Conservation (phyloP, 345 rosid genomes). For the Rhizophora mangle region DNA sequence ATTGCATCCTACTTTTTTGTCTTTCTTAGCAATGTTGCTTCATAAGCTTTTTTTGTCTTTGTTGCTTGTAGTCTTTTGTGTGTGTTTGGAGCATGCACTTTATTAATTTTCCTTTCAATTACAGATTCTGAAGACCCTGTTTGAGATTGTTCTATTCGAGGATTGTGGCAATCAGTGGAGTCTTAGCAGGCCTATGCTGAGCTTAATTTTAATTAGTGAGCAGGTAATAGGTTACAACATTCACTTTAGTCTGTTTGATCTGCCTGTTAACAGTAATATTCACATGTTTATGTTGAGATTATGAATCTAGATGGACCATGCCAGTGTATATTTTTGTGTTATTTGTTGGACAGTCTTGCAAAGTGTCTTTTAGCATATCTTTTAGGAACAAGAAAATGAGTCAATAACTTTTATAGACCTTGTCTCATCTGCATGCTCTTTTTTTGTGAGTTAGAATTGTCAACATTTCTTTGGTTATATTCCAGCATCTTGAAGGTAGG, state of each 20-base stretch:
- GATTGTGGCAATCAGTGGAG: slow-evolving; percentile 98
- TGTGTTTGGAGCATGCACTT: neutral
- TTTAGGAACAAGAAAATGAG: neutral
- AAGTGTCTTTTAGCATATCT: neutral
- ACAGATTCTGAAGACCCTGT: slow-evolving; percentile 88
- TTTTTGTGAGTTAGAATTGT: neutral
- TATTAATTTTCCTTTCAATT: slow-evolving; percentile 19
- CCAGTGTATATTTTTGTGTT: neutral
- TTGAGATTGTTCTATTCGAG: slow-evolving; percentile 91
- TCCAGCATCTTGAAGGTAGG: no score
- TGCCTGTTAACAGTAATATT: neutral
- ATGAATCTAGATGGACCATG: neutral
- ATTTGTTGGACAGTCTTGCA: neutral
- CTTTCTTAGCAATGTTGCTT: neutral
- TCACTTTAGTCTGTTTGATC: neutral
- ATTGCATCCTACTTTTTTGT: no score
- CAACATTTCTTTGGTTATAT: neutral
- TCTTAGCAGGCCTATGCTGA: slow-evolving; percentile 96
- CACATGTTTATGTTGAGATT: neutral
- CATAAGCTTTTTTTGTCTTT: neutral
- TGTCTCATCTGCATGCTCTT: neutral
- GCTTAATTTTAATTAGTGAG: slow-evolving; percentile 84
- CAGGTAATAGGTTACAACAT: slow-evolving; percentile 43
- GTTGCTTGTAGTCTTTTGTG: neutral
- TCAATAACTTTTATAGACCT: neutral